phyloP scores from a whole-genome alignment of 495 filamentous ascomycete species.

The Bacidia gigantensis region DNA sequence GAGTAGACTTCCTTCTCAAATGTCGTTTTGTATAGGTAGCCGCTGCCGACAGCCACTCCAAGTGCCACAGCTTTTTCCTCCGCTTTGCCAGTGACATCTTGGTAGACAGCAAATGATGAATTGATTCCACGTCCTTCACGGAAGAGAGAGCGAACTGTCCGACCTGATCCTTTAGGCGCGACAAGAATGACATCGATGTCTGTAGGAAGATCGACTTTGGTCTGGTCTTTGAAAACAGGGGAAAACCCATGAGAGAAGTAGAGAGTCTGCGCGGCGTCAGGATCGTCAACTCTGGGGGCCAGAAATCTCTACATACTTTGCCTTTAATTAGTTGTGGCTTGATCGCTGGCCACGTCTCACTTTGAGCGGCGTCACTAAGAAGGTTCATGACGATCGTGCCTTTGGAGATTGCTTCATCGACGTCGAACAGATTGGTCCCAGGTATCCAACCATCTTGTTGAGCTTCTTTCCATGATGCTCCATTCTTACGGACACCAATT shows the following conservation, averaged over 20 bases:
- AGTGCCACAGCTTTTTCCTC: slow-evolving; percentile 97
- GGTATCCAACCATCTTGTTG: slow-evolving; percentile 94
- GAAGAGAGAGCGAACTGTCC: slow-evolving; percentile 96
- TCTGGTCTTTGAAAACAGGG: slow-evolving; percentile 97
- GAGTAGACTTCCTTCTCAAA: slow-evolving; percentile 99
- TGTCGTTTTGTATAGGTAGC: slow-evolving; percentile 99
- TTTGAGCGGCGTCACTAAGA: slow-evolving; percentile 91
- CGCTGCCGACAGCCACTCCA: slow-evolving; percentile 87
- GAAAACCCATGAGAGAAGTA: slow-evolving; percentile 99
- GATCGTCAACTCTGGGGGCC: not conserved
- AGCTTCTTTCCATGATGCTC: slow-evolving; percentile 95
- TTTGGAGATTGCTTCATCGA: slow-evolving; percentile 85
- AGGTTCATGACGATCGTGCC: slow-evolving; percentile 98
- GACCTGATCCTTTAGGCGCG: slow-evolving; percentile 96
- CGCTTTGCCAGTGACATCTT: slow-evolving; percentile 95
- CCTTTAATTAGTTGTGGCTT: slow-evolving; percentile 97
- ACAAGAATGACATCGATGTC: slow-evolving; percentile 99
- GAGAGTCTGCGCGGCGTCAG: slow-evolving; percentile 50
- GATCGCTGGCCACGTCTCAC: slow-evolving; percentile 94
- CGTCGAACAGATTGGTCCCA: slow-evolving; percentile 94
- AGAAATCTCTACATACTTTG: slow-evolving; percentile 46
- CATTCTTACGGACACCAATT: slow-evolving; percentile 94
- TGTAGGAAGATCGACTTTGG: slow-evolving; percentile 90
- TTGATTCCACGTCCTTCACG: slow-evolving; percentile 97
- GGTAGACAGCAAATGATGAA: slow-evolving; percentile 95